Evolutionary conservation across 2,329 filamentous ascomycete genomes (phyloP), one percentile per base, ranked within the genome.

Genomic region (Aspergillus clavatus): DNA sequence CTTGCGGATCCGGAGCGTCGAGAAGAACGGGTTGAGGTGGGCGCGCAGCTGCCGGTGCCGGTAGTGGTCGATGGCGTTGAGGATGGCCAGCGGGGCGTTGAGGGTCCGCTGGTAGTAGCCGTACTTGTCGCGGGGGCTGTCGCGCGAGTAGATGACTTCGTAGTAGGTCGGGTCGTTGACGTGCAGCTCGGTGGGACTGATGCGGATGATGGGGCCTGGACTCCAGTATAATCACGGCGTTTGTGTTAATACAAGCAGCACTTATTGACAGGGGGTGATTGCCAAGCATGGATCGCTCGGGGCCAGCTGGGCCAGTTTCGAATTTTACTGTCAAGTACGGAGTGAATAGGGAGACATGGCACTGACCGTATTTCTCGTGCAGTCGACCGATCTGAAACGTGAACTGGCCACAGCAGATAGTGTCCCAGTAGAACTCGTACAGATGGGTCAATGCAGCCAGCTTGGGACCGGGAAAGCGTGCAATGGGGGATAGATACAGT

Each of bases 11-110:
- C 60, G 55, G 22, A 48, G 40, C 26, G 50, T 57, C 3, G 64
- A 64, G 52, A 68, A 69, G 55, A 60, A 68, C 4, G 63, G 62
- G 42, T 60, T 66, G 54, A 68, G 62, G 11, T 62, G 55, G 26
- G 61, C 57, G 6, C 66, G 56, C 4, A 59, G 51, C 10, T 61
- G 49, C 2, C 64, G 62, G 47, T 68, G 66, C 11, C 52, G 58
- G 18, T 53, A 54, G 45, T 65, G 56, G 41, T 65, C 58, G 39
- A 59, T 48, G 0, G 57, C 56, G 3, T 56, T 57, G 42, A 68
- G 67, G 53, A 66, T 58, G 37, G 63, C 59, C 7, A 50, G 46
- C 5, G 62, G 56, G 21, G 52, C 55, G 10, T 58, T 60, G 38
- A 67, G 61, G 27, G 56, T 55, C 11, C 55, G 55, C 6, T 56